A percentile compares a stretch with the other conserved stretches of the same genome.
Conservation (phyloP, 805 yeast genomes). For the Saccharomyces jurei region DNA sequence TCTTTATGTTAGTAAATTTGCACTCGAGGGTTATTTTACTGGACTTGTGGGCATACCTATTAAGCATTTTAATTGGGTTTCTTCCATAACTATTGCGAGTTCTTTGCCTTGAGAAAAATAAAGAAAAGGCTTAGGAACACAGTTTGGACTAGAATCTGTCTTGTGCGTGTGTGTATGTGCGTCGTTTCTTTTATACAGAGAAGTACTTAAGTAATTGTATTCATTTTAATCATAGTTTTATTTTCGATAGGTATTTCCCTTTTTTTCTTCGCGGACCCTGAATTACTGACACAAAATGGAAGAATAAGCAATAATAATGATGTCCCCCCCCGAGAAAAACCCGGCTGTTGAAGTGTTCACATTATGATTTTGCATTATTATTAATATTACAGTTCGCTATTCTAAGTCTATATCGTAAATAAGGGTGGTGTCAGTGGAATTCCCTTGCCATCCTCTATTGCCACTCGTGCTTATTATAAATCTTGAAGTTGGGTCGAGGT, state of each 20-base stretch:
- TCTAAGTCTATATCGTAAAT: constrained; percentile 65
- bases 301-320: no score
- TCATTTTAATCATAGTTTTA: not conserved
- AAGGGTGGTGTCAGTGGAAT: constrained; percentile 69
- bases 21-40: not conserved
- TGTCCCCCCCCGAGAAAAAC: no score
- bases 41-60: not conserved
- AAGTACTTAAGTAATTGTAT: not conserved
- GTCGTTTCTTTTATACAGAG: not conserved
- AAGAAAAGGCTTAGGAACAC: not conserved
- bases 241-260: not conserved
- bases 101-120: not conserved
- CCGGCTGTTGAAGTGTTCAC: not conserved
- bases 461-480: constrained; percentile 90
- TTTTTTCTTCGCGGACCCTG: not conserved
- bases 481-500: constrained; percentile 79
- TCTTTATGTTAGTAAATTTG: not conserved
- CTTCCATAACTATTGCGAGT: not conserved
- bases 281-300: not conserved
- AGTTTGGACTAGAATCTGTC: not conserved
- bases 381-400: constrained; percentile 5
- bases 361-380: not conserved
- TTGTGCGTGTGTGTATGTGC: not conserved
- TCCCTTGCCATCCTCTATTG: constrained; percentile 90
- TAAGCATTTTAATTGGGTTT: not conserved